Conservation (phyloP, 305 asterid species). For the Striga hermonthica region DNA sequence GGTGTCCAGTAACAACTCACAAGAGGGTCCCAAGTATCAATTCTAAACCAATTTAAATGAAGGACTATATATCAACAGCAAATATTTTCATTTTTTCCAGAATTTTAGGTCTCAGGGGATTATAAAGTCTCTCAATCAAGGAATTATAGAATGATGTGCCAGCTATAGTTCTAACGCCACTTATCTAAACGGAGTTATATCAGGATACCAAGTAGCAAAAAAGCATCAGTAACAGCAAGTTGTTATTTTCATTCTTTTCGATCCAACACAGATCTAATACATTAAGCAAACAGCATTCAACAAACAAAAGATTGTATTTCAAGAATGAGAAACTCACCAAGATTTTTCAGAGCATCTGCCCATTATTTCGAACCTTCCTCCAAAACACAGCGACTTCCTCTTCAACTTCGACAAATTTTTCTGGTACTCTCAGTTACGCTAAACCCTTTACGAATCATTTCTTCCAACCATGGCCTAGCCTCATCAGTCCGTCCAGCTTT, state of each 20-base stretch:
- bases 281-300: slow-evolving; percentile 6
- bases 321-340: slow-evolving; percentile 28
- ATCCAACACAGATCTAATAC: slow-evolving; percentile 6
- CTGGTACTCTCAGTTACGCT: slow-evolving; percentile 40
- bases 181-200: neutral
- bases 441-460: slow-evolving; percentile 56
- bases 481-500: slow-evolving; percentile 53
- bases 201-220: neutral
- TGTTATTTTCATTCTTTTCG: neutral
- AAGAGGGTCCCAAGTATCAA: neutral
- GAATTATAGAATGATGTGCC: neutral
- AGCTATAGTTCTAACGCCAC: slow-evolving; percentile 4
- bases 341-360: slow-evolving; percentile 20
- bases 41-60: neutral
- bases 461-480: slow-evolving; percentile 54
- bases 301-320: slow-evolving; percentile 6
- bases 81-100: neutral
- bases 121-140: slow-evolving; percentile 13
- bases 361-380: slow-evolving; percentile 19
- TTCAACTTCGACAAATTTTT: slow-evolving; percentile 20
- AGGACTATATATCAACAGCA: slow-evolving; percentile 3
- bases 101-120: neutral
- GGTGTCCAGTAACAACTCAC: neutral
- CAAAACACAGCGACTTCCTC: slow-evolving; percentile 18
- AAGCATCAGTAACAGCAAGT: neutral